These are phyloP conservation scores for Emydomyces testavorans DNA, from an alignment of 2,329 filamentous ascomycete species.

Conservation along the genomic window DNA sequence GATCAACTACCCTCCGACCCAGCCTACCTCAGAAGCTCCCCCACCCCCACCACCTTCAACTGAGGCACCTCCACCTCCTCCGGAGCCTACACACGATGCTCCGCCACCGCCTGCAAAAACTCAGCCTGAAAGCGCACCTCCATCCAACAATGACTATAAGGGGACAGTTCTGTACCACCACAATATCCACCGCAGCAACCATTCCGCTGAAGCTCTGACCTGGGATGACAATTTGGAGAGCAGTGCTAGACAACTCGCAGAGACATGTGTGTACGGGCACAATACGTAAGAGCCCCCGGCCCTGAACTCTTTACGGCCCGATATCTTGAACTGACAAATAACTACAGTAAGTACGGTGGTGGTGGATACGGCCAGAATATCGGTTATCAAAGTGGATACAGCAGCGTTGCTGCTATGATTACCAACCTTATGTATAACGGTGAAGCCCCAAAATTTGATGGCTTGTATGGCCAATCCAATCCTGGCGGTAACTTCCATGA, in stretches of 20 bases:
- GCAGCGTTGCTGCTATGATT: constrained; percentile 54
- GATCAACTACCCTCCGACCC: not conserved
- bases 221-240: constrained; percentile 56
- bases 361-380: constrained; percentile 86
- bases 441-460: constrained; percentile 51
- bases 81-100: not conserved
- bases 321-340: not conserved
- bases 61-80: constrained; percentile 22
- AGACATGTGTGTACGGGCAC: constrained; percentile 61
- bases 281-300: constrained; percentile 48
- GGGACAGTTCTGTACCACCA: constrained; percentile 52
- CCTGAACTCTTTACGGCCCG: not conserved
- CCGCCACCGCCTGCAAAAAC: constrained; percentile 10
- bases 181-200: constrained; percentile 77
- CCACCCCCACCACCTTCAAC: constrained; percentile 13
- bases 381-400: constrained; percentile 51
- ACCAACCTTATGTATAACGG: constrained; percentile 83
- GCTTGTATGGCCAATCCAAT: constrained; percentile 49
- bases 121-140: constrained; percentile 7
- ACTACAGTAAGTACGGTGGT: constrained; percentile 39
- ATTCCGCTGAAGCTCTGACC: constrained; percentile 51
- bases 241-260: constrained; percentile 54
- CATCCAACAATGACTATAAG: constrained; percentile 24
- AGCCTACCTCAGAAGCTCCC: constrained; percentile 8
- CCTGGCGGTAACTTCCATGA: constrained; percentile 50